Percentiles rank a stretch among this genome's conserved stretches.
Evolutionary conservation across 176 grass and related monocot species (phyloP).

Genomic region (Stipa capillata): DNA sequence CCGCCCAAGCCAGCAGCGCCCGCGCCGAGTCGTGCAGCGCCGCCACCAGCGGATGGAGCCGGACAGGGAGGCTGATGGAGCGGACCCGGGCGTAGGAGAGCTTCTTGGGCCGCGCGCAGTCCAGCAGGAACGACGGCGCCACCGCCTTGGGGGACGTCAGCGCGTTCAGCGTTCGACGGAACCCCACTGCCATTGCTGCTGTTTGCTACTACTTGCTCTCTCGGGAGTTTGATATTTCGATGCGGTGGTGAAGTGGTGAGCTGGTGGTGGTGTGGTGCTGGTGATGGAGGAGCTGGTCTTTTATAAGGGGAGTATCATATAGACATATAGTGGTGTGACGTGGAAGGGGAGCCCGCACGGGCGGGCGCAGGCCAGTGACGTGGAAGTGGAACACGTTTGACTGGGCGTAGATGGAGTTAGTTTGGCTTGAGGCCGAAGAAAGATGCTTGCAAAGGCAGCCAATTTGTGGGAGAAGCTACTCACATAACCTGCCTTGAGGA

Average conservation of each 20-base stretch:
- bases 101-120: constrained; percentile 53
- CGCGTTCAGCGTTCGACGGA: constrained; percentile 32
- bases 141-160: constrained; percentile 24
- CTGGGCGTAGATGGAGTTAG: background rate
- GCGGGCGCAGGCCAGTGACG: background rate
- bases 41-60: constrained; percentile 55
- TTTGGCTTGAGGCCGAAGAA: constrained; percentile 28
- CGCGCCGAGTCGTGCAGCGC: constrained; percentile 39
- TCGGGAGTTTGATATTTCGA: background rate
- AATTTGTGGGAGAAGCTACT: constrained; percentile 14
- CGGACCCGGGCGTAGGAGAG: constrained; percentile 34
- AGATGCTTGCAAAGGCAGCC: constrained; percentile 17
- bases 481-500: too few relatives aligned
- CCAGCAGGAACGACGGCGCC: constrained; percentile 32
- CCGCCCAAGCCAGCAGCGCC: constrained; percentile 29
- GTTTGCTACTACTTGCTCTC: background rate
- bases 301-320: constrained; percentile 11
- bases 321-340: background rate
- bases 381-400: constrained; percentile 18
- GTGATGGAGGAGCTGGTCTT: background rate
- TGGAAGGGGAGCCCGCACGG: constrained; percentile 31
- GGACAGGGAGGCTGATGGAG: constrained; percentile 51
- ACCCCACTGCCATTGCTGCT: constrained; percentile 37
- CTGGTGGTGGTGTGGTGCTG: background rate
- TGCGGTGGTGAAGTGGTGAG: background rate